Base-by-base conservation (phyloP, 1,139 yeast species). In the Hanseniaspora uvarum region DNA sequence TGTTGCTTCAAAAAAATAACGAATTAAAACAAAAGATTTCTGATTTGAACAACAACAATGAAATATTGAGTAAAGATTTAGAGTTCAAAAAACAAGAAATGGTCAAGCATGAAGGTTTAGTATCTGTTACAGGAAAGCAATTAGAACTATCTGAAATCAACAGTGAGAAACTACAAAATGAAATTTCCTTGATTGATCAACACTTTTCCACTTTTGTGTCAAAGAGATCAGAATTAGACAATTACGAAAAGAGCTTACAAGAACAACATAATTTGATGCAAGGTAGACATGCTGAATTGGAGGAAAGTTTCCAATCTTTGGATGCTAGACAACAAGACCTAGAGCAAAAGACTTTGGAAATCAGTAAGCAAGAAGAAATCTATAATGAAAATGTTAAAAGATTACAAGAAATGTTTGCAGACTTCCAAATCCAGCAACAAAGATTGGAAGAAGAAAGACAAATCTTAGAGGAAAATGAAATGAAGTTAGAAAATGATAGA, bases 51-150 rank as follows among this genome's bases (percentile, higher is more conserved):
- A 83, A 84, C 14, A 86, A 84, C 65, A 76, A 79, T 31, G 73
- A 73, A 26, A 80, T 79, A 57, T 70, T 83, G 59, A 78, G 78
- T 62, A 71, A 73, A 55, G 82, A 79, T 59, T 66, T 81, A 40
- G 80, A 75, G 45, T 68, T 72, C 40, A 72, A 77, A 44, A 70
- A 75, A 46, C 69, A 69, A 52, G 86, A 81, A 56, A 74, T 76
- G 50, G 78, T 75, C 59, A 81, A 80, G 62, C 78, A 84, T 49
- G 71, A 74, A 55, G 84, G 85, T 55, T 72, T 83, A 61, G 73
- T 77, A 21, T 75, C 83, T 38, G 86, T 86, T 28, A 78, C 79
- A 61, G 75, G 79, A 54, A 81, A 84, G 37, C 95, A 87, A 65
- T 74, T 81, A 54, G 81, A 78, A 48, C 79, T 83, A 5, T 73